These are phyloP conservation scores for Closterium sp. DNA, from an alignment of 139 green algal species.

Conservation along the genomic window DNA sequence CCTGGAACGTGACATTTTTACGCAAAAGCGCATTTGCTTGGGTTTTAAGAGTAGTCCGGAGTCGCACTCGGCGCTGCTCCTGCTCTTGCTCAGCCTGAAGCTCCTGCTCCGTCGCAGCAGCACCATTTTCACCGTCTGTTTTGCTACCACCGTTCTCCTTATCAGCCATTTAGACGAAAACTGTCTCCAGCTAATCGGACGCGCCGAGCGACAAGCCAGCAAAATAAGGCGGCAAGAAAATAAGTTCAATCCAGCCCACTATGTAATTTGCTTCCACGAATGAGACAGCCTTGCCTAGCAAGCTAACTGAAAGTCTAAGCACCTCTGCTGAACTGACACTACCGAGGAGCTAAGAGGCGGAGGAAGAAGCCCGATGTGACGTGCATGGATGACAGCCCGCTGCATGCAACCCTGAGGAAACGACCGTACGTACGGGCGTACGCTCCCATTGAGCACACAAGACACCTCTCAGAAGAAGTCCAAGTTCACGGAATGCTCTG, in stretches of 20 bases:
- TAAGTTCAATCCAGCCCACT: neutral
- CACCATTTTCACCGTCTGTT: neutral
- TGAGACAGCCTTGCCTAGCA: neutral
- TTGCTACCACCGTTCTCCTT: neutral
- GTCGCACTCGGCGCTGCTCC: neutral
- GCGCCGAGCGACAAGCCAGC: neutral
- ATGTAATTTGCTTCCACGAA: neutral
- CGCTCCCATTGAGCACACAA: neutral
- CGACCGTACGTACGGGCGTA: neutral
- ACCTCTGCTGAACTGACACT: neutral
- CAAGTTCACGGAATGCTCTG: neutral
- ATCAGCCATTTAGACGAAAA: neutral
- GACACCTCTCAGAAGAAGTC: neutral
- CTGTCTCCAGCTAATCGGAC: too few relatives aligned
- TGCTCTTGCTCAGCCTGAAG: neutral
- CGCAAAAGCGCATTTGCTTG: slow-evolving; percentile 44
- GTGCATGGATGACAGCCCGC: neutral
- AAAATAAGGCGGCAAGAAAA: neutral
- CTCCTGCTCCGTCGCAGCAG: neutral
- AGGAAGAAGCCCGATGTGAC: neutral
- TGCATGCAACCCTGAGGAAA: neutral
- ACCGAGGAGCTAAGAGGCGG: neutral
- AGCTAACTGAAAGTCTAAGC: neutral
- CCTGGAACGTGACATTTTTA: slow-evolving; percentile 38
- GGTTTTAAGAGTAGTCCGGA: slow-evolving; percentile 11